Evolutionary conservation across 169 alveolate species (phyloP), one percentile per base, ranked within the genome.

Genomic region (Eimeria acervulina): DNA sequence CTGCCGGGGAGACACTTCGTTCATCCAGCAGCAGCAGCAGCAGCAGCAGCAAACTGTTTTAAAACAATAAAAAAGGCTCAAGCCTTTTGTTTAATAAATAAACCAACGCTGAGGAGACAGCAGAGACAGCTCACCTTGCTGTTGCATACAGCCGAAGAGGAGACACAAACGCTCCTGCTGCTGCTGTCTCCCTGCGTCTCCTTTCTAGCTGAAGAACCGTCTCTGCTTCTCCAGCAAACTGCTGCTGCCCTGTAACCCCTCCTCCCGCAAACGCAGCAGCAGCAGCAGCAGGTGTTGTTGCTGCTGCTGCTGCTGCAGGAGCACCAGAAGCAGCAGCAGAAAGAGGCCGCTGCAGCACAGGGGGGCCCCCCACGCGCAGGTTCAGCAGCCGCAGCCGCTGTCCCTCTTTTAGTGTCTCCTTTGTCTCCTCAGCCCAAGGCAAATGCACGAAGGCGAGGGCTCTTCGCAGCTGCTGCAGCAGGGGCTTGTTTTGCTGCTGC

Each of bases 151-250:
- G 51, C 7, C 84, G 84, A 10, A 40, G 47, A 1, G 38, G 84
- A 40, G 51, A 17, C 47, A 72, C 42, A 15, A n/a, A 28, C 31
- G 7, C 47, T 72, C 51, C 84, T 33, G 51, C 52, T 33, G 84
- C 84, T 72, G 84, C 84, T 72, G 51, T 72, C n/a, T 72, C 47
- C 52, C 26, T 28, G 21, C 84, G 42, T 12, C 84, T 72, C n/a
- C 84, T 72, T 44, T 72, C 84, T 21, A 72, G 84, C 84, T 28
- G 51, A 10, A 72, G 84, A 26, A 72, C n/a, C 10, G 84, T 19
- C 42, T 23, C 38, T 72, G 84, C 84, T 72, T 40, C 52, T 36
- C 47, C 84, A n/a, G 21, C 84, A 12, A 10, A 40, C 84, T 28
- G 84, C 76, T 63, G 76, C 76, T 63, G 76, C 76, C 36, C 15